Percentiles rank a stretch among this genome's conserved stretches.
Evolutionary conservation across 192 early-diverging fungal species (phyloP).

Genomic region (Coemansia sp.): DNA sequence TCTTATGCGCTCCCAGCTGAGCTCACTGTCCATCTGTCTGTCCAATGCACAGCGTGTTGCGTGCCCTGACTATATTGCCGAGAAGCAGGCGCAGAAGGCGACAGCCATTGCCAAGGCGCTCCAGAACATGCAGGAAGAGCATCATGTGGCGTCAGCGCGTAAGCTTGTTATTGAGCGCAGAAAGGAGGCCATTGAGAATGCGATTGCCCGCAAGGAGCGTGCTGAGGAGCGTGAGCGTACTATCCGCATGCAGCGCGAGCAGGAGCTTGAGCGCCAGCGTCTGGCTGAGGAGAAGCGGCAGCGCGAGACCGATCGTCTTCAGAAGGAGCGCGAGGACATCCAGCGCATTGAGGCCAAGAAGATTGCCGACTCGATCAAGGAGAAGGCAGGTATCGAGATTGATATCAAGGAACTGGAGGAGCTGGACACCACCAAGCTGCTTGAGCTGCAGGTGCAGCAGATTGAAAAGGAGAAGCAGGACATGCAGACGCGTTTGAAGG

Average conservation of each 20-base stretch:
- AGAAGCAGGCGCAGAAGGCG: constrained; percentile 66
- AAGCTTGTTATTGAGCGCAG: constrained; percentile 85
- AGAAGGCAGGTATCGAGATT: constrained; percentile 62
- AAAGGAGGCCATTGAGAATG: constrained; percentile 76
- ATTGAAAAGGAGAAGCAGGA: constrained; percentile 89
- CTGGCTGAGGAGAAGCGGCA: constrained; percentile 81
- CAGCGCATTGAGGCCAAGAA: constrained; percentile 81
- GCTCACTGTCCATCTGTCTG: constrained; percentile 80
- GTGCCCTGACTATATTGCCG: constrained; percentile 70
- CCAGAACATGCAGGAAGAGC: constrained; percentile 77
- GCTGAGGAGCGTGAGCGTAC: constrained; percentile 78
- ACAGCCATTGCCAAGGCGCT: constrained; percentile 72
- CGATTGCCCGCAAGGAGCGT: constrained; percentile 77
- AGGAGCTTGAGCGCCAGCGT: constrained; percentile 78
- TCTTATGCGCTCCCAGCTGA: constrained; percentile 90
- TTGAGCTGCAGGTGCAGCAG: constrained; percentile 85
- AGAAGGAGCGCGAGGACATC: constrained; percentile 76
- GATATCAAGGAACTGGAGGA: constrained; percentile 74
- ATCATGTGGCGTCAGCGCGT: constrained; percentile 71
- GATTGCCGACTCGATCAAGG: constrained; percentile 77
- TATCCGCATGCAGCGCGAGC: constrained; percentile 71
- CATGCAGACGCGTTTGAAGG: constrained; percentile 72
- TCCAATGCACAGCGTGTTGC: constrained; percentile 83
- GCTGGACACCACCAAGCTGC: constrained; percentile 75
- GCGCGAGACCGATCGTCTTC: constrained; percentile 79